These are phyloP conservation scores for Pyricularia sp. DNA, from an alignment of 2,329 filamentous ascomycete species.

Conservation along the genomic window DNA sequence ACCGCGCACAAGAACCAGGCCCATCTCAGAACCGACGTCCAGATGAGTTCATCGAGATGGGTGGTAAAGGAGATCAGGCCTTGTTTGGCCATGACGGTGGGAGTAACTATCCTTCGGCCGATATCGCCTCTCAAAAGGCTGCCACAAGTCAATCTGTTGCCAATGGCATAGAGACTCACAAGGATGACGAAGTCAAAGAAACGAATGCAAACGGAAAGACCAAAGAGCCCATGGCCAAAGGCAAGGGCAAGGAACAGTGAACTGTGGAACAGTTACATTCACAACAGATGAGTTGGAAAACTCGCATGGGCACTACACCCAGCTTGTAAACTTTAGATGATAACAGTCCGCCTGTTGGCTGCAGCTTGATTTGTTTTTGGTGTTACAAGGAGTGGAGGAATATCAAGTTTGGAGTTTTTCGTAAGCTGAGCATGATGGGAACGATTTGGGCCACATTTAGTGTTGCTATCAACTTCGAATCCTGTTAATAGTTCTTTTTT, in stretches of 20 bases:
- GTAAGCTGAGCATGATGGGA: not conserved
- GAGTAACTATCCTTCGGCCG: slow-evolving; percentile 37
- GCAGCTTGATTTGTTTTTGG: not conserved
- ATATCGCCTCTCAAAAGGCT: slow-evolving; percentile 20
- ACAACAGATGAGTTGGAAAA: not conserved
- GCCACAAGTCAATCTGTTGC: slow-evolving; percentile 3
- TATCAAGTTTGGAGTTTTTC: not conserved
- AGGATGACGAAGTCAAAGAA: slow-evolving; percentile 15
- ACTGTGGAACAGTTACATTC: not conserved
- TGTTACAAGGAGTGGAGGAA: not conserved
- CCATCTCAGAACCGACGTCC: slow-evolving; percentile 61
- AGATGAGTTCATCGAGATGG: slow-evolving; percentile 73
- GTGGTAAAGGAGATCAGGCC: slow-evolving; percentile 74
- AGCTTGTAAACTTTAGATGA: not conserved
- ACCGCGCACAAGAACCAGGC: slow-evolving; percentile 40
- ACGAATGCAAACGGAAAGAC: not conserved
- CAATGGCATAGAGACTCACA: slow-evolving; percentile 11
- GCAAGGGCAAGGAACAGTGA: not conserved
- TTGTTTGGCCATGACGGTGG: slow-evolving; percentile 58
- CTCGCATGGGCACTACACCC: not conserved
- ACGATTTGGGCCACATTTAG: not conserved
- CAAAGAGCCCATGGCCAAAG: not conserved
- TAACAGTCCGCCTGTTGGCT: not conserved
- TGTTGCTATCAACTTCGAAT: not conserved
- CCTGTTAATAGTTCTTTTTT: not conserved